A percentile compares a stretch with the other conserved stretches of the same genome.
Conservation (phyloP, 192 early-diverging fungal genomes). For the Diversispora eburnea region DNA sequence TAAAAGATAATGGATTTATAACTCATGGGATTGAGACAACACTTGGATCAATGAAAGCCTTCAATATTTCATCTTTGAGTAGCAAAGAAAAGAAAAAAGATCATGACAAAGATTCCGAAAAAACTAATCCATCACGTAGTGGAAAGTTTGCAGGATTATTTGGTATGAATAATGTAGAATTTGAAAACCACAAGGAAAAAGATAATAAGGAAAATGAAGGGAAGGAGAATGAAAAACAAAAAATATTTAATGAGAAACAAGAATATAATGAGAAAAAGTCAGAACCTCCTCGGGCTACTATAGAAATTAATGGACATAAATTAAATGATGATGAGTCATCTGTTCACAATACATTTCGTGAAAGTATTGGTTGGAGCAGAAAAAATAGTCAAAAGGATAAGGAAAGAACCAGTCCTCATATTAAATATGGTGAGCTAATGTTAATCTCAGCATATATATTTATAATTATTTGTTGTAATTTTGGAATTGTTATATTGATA, state of each 20-base stretch:
- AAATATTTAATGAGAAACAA: neutral
- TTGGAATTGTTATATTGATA: neutral
- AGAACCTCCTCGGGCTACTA: neutral
- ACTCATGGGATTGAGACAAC: constrained; percentile 1
- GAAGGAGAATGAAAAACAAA: neutral
- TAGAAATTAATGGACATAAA: neutral
- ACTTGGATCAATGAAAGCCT: neutral
- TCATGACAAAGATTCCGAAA: neutral
- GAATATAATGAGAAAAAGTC: neutral
- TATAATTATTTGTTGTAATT: neutral
- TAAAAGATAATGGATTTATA: neutral
- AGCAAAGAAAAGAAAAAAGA: constrained; percentile 10
- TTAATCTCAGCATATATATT: constrained; percentile 1
- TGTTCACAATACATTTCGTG: neutral
- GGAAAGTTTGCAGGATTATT: constrained; percentile 4
- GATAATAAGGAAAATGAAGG: neutral
- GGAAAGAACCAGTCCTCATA: constrained; percentile 38
- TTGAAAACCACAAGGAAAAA: neutral
- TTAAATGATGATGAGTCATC: neutral
- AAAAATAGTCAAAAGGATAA: neutral
- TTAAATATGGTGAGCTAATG: constrained; percentile 52
- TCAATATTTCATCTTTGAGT: neutral
- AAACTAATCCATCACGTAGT: neutral
- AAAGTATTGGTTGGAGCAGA: neutral
- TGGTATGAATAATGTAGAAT: neutral